These are phyloP conservation scores for Neurospora sp. DNA, from an alignment of 495 filamentous ascomycete genomes.

Conservation along the genomic window DNA sequence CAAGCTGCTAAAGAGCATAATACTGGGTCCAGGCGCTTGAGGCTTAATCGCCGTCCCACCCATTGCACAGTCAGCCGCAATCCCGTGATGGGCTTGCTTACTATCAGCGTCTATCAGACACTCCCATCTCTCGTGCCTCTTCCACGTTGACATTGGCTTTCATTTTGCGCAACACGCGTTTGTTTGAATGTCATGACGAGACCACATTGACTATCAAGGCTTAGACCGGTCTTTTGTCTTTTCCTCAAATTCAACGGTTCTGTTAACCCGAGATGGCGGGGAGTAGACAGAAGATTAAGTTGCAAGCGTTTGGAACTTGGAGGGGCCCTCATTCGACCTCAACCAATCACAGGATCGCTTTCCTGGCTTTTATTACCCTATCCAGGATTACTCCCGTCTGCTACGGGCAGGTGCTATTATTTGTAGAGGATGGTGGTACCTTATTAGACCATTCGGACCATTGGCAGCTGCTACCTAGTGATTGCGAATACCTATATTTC, in stretches of 20 bases:
- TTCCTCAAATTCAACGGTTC: background rate
- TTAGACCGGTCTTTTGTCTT: background rate
- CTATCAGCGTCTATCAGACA: background rate
- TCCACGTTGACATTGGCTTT: background rate
- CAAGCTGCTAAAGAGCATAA: conserved; percentile 6
- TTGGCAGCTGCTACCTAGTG: background rate
- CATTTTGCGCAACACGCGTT: background rate
- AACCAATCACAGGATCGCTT: background rate
- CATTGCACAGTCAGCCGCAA: conserved; percentile 10
- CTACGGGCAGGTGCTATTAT: background rate
- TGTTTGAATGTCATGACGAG: background rate
- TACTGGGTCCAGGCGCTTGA: background rate
- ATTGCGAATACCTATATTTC: background rate
- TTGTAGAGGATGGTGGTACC: background rate
- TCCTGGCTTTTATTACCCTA: background rate
- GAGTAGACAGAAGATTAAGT: background rate
- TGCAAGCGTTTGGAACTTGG: background rate
- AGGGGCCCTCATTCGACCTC: background rate
- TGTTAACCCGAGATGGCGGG: background rate
- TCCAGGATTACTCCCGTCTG: background rate
- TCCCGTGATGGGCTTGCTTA: background rate
- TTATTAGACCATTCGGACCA: background rate
- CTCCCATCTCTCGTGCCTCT: background rate
- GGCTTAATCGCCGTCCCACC: conserved; percentile 9
- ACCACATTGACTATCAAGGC: background rate